Evolutionary conservation across 257 asterid genomes (phyloP).

Genomic region (Primulina huaijiensis): DNA sequence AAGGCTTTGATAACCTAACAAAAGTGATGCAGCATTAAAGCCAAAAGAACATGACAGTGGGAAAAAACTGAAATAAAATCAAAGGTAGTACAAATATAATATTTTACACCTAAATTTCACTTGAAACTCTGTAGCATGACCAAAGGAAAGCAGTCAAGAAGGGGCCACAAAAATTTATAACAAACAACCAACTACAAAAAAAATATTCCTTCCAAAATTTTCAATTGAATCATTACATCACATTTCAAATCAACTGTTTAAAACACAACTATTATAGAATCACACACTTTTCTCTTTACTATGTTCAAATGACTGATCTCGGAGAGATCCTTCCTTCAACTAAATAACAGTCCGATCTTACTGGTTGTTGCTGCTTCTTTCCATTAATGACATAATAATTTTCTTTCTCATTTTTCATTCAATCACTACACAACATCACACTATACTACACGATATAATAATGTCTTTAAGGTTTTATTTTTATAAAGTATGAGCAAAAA

Average conservation of each 20-base stretch:
- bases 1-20: constrained; percentile 75
- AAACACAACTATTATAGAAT: not conserved
- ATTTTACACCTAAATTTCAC: not conserved
- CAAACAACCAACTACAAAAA: not conserved
- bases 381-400: not conserved
- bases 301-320: too few species aligned
- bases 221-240: not conserved
- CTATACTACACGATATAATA: too few species aligned
- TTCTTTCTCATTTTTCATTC: not conserved
- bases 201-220: not conserved
- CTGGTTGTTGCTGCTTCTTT: not conserved
- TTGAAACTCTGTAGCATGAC: constrained; percentile 2
- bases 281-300: not conserved
- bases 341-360: not conserved
- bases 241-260: not conserved
- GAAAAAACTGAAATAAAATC: constrained; percentile 12
- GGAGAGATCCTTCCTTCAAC: not conserved
- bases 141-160: not conserved
- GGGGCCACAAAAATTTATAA: not conserved
- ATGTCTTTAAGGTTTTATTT: too few species aligned
- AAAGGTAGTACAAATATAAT: not conserved
- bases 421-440: too few species aligned
- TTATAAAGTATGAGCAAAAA: too few species aligned
- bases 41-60: constrained; percentile 21
- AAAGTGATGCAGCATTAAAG: constrained; percentile 24